phyloP scores from a whole-genome alignment of 2,329 filamentous ascomycete species.

The Didymellaceae sp. region DNA sequence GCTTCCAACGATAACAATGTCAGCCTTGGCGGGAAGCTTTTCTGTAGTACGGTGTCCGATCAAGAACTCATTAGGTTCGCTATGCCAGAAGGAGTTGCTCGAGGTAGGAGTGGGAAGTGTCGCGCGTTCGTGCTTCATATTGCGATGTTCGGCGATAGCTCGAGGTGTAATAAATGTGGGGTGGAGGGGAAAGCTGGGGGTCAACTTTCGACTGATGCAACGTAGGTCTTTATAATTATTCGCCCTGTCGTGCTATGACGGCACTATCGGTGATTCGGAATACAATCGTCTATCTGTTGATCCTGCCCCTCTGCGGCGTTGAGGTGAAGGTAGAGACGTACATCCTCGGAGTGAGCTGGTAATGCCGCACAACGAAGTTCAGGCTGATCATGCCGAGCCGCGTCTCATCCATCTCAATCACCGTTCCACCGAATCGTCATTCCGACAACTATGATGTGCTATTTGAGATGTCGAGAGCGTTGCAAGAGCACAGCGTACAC shows the following conservation, averaged over 20 bases:
- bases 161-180: background rate
- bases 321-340: background rate
- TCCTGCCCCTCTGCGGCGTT: conserved; percentile 1
- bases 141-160: conserved; percentile 17
- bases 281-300: background rate
- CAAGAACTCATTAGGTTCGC: conserved; percentile 68
- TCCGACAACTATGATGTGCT: background rate
- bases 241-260: conserved; percentile 4
- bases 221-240: conserved; percentile 6
- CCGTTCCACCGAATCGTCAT: background rate
- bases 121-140: conserved; percentile 43
- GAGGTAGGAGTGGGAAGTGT: conserved; percentile 66
- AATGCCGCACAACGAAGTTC: background rate
- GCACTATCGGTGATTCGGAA: conserved; percentile 5
- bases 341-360: conserved; percentile 7
- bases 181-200: conserved; percentile 8
- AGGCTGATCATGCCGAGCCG: conserved; percentile 10
- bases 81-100: conserved; percentile 76
- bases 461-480: background rate
- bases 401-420: background rate
- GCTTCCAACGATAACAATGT: conserved; percentile 75
- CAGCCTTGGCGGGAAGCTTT: conserved; percentile 66
- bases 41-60: conserved; percentile 72
- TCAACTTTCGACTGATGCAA: background rate
- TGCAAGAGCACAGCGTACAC: conserved; percentile 5